phyloP scores from a whole-genome alignment of 495 filamentous ascomycete species.

The Aspergillus avenaceus region DNA sequence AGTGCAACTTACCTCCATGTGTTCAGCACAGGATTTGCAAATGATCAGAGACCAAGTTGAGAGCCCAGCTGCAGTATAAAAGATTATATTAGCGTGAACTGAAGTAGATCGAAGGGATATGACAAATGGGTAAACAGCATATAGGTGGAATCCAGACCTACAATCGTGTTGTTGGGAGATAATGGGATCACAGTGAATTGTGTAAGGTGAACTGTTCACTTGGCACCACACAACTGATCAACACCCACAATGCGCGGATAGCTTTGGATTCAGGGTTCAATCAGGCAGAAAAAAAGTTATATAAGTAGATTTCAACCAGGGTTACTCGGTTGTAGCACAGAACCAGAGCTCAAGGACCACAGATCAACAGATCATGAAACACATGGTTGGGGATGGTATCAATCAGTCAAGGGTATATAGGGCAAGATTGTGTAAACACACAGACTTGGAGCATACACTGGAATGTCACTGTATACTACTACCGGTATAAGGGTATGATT shows the following conservation, averaged over 20 bases:
- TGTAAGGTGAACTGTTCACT: too few relatives aligned
- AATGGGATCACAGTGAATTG: neutral
- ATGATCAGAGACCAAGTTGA: neutral
- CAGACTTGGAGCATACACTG: neutral
- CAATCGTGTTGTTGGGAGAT: neutral
- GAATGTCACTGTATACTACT: neutral
- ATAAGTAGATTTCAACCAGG: slow-evolving; percentile 1
- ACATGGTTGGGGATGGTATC: slow-evolving; percentile 3
- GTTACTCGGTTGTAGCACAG: slow-evolving; percentile 5
- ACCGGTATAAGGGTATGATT: neutral
- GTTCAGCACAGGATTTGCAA: neutral
- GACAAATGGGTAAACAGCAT: neutral
- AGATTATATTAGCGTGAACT: neutral
- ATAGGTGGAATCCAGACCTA: neutral
- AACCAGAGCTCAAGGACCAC: slow-evolving; percentile 3
- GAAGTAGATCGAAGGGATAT: neutral
- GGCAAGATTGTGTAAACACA: neutral
- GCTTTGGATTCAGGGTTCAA: neutral
- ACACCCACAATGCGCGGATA: too few relatives aligned
- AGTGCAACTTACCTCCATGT: slow-evolving; percentile 4
- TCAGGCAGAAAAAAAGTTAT: neutral
- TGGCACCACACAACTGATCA: too few relatives aligned
- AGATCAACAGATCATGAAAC: slow-evolving; percentile 3
- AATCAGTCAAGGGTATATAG: neutral
- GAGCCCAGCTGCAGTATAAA: neutral